Conservation (phyloP, 805 yeast genomes). For the Schizosaccharomyces pombe region DNA sequence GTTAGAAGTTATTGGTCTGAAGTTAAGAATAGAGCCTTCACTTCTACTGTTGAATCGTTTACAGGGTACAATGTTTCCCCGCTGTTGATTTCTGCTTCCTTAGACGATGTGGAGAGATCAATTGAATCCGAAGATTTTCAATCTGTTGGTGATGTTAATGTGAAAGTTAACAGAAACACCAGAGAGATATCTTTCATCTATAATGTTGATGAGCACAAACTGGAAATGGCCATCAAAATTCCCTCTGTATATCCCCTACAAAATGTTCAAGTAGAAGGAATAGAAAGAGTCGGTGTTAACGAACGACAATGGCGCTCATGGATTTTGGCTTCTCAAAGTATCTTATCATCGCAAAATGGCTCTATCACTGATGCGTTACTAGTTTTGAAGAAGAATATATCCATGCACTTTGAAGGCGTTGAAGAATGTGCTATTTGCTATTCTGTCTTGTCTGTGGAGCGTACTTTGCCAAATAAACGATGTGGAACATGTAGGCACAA, state of each 20-base stretch:
- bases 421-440: conserved; percentile 96
- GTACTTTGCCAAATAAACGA: conserved; percentile 65
- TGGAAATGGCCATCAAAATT: conserved; percentile 53
- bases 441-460: conserved; percentile 60
- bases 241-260: conserved; percentile 63
- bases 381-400: conserved; percentile 48
- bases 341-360: conserved; percentile 20
- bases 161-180: conserved; percentile 28
- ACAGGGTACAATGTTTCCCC: conserved; percentile 43
- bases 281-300: conserved; percentile 62
- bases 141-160: not conserved
- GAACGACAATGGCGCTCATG: conserved; percentile 89
- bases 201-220: conserved; percentile 62
- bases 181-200: conserved; percentile 53
- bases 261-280: conserved; percentile 52
- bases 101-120: conserved; percentile 11
- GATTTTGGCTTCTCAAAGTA: conserved; percentile 73
- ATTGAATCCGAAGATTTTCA: conserved; percentile 3
- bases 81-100: conserved; percentile 25
- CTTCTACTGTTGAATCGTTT: conserved; percentile 35
- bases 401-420: conserved; percentile 71
- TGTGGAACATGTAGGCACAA: conserved; percentile 83
- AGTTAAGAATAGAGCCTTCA: conserved; percentile 43
- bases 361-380: conserved; percentile 39
- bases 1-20: conserved; percentile 48